These are phyloP conservation scores for Dioscorea alata DNA, from an alignment of 106 monocot species.

Conservation along the genomic window DNA sequence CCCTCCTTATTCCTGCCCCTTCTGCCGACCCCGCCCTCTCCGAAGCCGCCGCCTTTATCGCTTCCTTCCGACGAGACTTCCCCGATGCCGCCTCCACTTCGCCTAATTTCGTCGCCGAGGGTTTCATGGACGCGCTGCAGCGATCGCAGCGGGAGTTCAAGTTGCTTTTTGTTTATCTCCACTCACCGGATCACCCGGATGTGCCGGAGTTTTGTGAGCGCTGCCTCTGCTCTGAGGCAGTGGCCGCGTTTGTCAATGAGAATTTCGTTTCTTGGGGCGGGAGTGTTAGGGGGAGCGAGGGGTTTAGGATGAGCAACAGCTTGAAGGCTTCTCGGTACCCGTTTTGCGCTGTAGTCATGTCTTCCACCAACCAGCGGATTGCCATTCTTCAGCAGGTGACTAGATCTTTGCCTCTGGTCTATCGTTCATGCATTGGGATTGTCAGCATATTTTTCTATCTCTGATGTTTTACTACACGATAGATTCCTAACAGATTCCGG, in stretches of 20 bases:
- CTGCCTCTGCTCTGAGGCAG: slow-evolving; percentile 46
- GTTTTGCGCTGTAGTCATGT: slow-evolving; percentile 86
- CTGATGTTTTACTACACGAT: too few species aligned
- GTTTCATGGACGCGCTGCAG: slow-evolving; percentile 91
- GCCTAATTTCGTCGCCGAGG: slow-evolving; percentile 63
- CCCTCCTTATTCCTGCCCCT: slow-evolving; percentile 38
- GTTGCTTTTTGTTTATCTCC: slow-evolving; percentile 84
- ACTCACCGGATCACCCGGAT: slow-evolving; percentile 92
- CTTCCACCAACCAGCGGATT: slow-evolving; percentile 65
- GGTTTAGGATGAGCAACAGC: slow-evolving; percentile 99
- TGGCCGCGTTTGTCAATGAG: slow-evolving; percentile 76
- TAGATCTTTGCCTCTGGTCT: neutral
- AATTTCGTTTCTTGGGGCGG: slow-evolving; percentile 97
- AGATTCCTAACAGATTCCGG: too few species aligned
- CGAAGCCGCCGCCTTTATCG: slow-evolving; percentile 67
- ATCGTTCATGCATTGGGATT: too few species aligned
- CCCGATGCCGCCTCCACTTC: slow-evolving; percentile 9
- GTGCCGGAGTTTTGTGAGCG: slow-evolving; percentile 60
- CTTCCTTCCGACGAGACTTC: slow-evolving; percentile 59
- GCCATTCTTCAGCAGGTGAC: slow-evolving; percentile 70
- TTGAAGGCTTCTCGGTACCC: slow-evolving; percentile 85
- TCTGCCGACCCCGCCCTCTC: slow-evolving; percentile 22
- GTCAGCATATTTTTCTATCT: too few species aligned
- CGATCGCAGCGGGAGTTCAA: slow-evolving; percentile 77
- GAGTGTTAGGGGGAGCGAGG: slow-evolving; percentile 76